Base-by-base conservation (phyloP, 2,329 filamentous ascomycete species). In the Penicillium sp. region DNA sequence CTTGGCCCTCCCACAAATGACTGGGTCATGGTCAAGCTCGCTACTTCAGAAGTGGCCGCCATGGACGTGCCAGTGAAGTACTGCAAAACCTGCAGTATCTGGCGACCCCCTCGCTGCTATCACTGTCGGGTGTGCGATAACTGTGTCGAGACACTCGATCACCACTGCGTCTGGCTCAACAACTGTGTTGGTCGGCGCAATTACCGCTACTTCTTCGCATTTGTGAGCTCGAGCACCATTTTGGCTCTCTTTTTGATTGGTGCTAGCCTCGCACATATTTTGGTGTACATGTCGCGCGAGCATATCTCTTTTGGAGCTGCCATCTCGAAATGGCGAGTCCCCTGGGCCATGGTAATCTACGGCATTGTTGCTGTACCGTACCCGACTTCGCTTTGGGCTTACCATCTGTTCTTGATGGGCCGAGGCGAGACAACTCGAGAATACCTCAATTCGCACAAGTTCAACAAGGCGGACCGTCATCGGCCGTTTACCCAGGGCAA, bases 21-120 rank as follows among this genome's bases (percentile, higher is more conserved):
- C 67, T 98, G 93, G 93, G 86, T 87, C 6, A 81, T 95, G 74
- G 87, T 97, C 58, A 87, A 90, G 61, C 87, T 89, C 8, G 81
- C 85, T 29, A 85, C 84, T 49, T 82, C 81, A 8, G 73, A 73
- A 23, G 86, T 87, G 26, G 86, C 89, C 7, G 90, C 90, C 5
- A 96, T 98, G 88, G 93, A 98, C 66, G 90, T 98, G 1, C 93
- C 93, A 0, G 90, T 91, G 51, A 97, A 98, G 72, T 96, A 95
- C 72, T 98, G 93, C 79, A 91, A 90, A 65, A 95, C 90, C 14
- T 98, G 93, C 75, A 89, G 89, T 62, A 90, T 98, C 57, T 98
- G 93, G 93, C 86, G 93, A 2, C 93, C 93, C 28, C 90, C 91
- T 23, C 87, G 93, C 48, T 89, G 89, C 48, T 94, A 98, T 65